These are phyloP conservation scores for Hypomyces rosellus DNA, from an alignment of 2,329 filamentous ascomycete species.

Conservation along the genomic window DNA sequence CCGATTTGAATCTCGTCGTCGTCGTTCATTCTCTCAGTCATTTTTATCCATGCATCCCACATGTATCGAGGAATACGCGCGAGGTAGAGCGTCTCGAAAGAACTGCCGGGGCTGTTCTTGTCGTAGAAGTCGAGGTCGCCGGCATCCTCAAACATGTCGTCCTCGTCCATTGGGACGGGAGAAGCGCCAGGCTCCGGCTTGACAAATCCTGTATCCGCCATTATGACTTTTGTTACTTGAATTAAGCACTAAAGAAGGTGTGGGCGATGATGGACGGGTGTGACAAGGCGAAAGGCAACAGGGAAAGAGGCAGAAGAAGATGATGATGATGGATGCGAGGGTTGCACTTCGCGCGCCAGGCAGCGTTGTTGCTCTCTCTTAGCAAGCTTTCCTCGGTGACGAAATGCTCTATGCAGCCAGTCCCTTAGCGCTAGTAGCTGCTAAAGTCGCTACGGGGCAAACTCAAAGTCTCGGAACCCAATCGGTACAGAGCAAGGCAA, in stretches of 20 bases:
- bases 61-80: constrained; percentile 73
- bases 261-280: not conserved
- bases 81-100: constrained; percentile 54
- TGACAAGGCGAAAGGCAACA: not conserved
- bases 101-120: constrained; percentile 31
- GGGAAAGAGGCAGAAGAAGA: not conserved
- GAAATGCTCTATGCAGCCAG: too few relatives aligned
- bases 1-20: constrained; percentile 78
- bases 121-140: constrained; percentile 53
- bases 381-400: too few relatives aligned
- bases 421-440: too few relatives aligned
- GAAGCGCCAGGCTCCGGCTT: constrained; percentile 45
- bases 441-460: too few relatives aligned
- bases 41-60: constrained; percentile 67
- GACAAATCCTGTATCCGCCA: constrained; percentile 32
- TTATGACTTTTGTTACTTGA: constrained; percentile 13
- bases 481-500: too few relatives aligned
- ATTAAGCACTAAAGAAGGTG: not conserved
- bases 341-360: too few relatives aligned
- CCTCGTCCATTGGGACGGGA: constrained; percentile 47
- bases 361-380: too few relatives aligned
- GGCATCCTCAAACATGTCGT: constrained; percentile 60
- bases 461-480: too few relatives aligned
- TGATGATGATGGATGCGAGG: not conserved
- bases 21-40: constrained; percentile 57